Conservation (phyloP, 768 basidiomycete genomes). For the Leucocoprinus leucothites region DNA sequence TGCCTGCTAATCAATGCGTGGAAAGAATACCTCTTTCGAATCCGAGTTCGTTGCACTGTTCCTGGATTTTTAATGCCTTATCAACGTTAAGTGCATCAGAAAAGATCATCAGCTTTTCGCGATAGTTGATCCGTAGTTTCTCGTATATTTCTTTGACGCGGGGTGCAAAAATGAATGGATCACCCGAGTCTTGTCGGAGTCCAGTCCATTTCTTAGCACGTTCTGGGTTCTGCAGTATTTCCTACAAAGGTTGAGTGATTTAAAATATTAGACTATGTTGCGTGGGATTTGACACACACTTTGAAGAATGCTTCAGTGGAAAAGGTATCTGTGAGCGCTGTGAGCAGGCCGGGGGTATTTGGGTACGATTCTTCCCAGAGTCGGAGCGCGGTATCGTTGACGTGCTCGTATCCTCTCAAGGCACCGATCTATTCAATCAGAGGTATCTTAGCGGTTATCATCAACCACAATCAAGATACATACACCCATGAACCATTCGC, state of each 20-base stretch:
- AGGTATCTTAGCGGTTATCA: constrained; percentile 1
- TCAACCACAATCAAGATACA: constrained; percentile 18
- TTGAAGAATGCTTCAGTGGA: constrained; percentile 56
- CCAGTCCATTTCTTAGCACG: constrained; percentile 75
- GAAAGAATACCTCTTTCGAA: constrained; percentile 58
- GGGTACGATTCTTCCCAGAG: not conserved
- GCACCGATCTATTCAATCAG: constrained; percentile 70
- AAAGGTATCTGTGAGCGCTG: not conserved
- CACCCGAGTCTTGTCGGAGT: constrained; percentile 91
- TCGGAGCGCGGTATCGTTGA: constrained; percentile 49
- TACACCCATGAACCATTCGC: constrained; percentile 93
- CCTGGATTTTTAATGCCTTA: constrained; percentile 49
- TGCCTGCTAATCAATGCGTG: too few relatives aligned
- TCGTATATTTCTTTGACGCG: constrained; percentile 72
- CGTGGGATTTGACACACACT: constrained; percentile 33
- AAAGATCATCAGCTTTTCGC: not conserved
- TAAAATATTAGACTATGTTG: not conserved
- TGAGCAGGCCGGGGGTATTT: too few relatives aligned
- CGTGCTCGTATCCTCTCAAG: constrained; percentile 74
- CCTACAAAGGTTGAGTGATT: not conserved
- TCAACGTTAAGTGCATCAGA: constrained; percentile 1
- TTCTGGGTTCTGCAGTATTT: constrained; percentile 36
- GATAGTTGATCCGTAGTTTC: constrained; percentile 40
- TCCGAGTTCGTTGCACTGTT: constrained; percentile 71
- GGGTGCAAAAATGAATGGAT: constrained; percentile 76